Evolutionary conservation across 1,284 basidiomycete genomes (phyloP).

Genomic region (Sanghuangporus weigelae): DNA sequence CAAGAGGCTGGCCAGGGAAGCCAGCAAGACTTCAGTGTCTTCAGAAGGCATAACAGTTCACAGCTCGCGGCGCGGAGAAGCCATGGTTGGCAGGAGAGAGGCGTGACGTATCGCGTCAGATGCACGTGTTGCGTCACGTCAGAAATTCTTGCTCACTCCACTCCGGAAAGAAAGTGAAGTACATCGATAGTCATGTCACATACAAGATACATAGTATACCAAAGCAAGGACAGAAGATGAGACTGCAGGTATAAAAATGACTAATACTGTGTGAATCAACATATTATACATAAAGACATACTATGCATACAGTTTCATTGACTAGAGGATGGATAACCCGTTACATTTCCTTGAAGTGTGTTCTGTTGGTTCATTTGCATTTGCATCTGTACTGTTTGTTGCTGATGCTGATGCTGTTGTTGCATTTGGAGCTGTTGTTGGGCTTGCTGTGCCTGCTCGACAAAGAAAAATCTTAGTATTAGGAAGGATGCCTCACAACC

Average conservation of each 20-base stretch:
- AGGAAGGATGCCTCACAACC: neutral
- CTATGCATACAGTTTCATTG: neutral
- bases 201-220: neutral
- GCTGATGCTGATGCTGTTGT: neutral
- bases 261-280: neutral
- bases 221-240: neutral
- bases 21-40: conserved; percentile 68
- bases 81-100: neutral
- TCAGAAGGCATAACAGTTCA: conserved; percentile 8
- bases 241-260: neutral
- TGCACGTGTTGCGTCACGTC: neutral
- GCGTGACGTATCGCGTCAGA: neutral
- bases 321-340: neutral
- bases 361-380: conserved; percentile 3
- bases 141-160: neutral
- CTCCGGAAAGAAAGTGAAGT: neutral
- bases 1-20: conserved; percentile 58
- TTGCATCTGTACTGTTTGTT: conserved; percentile 1
- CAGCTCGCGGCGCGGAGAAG: neutral
- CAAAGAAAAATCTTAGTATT: neutral
- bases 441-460: neutral
- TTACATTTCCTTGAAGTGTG: neutral
- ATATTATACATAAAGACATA: neutral
- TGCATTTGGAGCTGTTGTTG: neutral
- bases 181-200: neutral